Conservation (phyloP, 116 monocot genomes). For the Phalaenopsis hybrid region DNA sequence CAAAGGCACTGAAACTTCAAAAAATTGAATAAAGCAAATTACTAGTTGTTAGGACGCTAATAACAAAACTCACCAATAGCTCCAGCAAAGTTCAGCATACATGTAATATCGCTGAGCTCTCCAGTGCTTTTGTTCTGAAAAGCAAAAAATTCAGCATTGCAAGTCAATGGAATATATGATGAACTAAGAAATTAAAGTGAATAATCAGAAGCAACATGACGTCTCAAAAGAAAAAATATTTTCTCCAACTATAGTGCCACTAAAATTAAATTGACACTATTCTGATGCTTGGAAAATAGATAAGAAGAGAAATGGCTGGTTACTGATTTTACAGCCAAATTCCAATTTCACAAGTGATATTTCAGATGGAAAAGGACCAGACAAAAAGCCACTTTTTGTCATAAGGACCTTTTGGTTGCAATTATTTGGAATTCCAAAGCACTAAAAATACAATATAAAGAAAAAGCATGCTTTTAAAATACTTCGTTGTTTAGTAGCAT, state of each 20-base stretch:
- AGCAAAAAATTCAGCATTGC: not conserved
- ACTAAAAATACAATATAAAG: too few species aligned
- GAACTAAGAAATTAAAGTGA: not conserved
- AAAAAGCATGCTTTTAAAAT: too few species aligned
- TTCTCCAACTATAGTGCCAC: not conserved
- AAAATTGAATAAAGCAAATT: not conserved
- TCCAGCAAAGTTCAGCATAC: conserved; percentile 79
- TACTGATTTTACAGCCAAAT: not conserved
- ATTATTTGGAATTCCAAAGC: too few species aligned
- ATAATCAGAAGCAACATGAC: not conserved
- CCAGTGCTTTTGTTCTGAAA: conserved; percentile 89
- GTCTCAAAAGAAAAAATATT: not conserved
- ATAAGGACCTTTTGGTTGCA: too few species aligned
- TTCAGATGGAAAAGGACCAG: not conserved
- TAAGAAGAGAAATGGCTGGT: not conserved
- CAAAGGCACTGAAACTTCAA: not conserved
- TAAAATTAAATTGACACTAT: not conserved
- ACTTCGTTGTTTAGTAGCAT: too few species aligned
- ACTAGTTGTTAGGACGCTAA: not conserved
- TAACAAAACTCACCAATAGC: conserved; percentile 48
- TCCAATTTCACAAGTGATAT: not conserved
- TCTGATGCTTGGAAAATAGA: not conserved
- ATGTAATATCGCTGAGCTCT: conserved; percentile 84
- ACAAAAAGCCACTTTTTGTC: not conserved
- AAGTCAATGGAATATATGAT: not conserved